Evolutionary conservation across 2,329 filamentous ascomycete genomes (phyloP).

Genomic region (Fusarium devonianum): DNA sequence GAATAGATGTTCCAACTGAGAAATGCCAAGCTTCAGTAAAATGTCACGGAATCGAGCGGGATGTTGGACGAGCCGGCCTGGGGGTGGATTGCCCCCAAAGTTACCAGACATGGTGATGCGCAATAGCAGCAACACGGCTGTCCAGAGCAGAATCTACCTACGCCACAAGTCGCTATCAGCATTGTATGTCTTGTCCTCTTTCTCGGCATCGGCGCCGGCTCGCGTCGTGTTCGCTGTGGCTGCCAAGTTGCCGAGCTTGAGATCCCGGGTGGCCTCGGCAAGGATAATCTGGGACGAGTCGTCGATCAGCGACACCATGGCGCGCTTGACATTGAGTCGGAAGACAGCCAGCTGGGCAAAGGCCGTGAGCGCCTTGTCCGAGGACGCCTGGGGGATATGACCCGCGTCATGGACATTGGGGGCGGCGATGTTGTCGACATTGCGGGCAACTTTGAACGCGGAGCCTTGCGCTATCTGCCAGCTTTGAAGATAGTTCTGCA

Average conservation of each 20-base stretch:
- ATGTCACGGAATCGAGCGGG: too few species aligned
- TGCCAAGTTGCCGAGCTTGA: conserved; percentile 49
- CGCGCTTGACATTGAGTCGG: conserved; percentile 55
- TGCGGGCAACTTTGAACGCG: conserved; percentile 43
- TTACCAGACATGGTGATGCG: too few species aligned
- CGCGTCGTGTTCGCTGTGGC: background rate
- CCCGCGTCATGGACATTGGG: conserved; percentile 41
- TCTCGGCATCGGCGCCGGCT: background rate
- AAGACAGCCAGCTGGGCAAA: conserved; percentile 60
- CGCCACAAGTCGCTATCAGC: conserved; percentile 46
- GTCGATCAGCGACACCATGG: conserved; percentile 59
- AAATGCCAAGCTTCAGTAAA: conserved; percentile 8
- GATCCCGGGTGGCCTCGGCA: conserved; percentile 57
- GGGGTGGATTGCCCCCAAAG: too few species aligned
- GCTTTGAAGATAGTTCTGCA: conserved; percentile 43
- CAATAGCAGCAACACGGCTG: background rate
- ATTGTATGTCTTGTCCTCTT: background rate
- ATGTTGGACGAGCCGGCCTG: too few species aligned
- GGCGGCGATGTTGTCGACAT: conserved; percentile 42
- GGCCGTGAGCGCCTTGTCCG: conserved; percentile 51
- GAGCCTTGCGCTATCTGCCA: conserved; percentile 46
- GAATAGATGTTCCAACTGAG: conserved; percentile 38
- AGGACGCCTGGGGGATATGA: conserved; percentile 45
- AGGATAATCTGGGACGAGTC: conserved; percentile 57
- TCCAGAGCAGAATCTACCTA: conserved; percentile 26